Evolutionary conservation across 495 filamentous ascomycete genomes (phyloP).

Genomic region (Trichoderma orchidacearum): DNA sequence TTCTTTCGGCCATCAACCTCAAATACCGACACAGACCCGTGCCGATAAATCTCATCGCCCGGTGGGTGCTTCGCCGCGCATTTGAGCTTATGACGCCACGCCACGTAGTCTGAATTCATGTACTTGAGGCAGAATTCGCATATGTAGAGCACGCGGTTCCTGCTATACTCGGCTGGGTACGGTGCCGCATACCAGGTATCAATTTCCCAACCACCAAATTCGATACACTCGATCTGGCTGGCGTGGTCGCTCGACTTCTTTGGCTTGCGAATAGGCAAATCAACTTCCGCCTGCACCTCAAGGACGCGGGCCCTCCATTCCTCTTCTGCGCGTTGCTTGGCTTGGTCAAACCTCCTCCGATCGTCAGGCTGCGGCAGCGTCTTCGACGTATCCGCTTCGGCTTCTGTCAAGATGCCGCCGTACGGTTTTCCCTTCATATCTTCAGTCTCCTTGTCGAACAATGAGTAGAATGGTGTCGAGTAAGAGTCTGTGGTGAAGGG

Average conservation of each 20-base stretch:
- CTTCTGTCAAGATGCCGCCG: constrained; percentile 79
- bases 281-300: constrained; percentile 30
- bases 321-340: constrained; percentile 78
- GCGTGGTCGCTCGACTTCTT: constrained; percentile 70
- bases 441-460: constrained; percentile 76
- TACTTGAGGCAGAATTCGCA: constrained; percentile 99
- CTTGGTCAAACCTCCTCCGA: constrained; percentile 72
- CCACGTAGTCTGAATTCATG: constrained; percentile 97
- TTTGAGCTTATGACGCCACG: constrained; percentile 96
- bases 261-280: constrained; percentile 29
- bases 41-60: constrained; percentile 95
- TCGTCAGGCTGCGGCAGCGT: constrained; percentile 72
- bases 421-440: constrained; percentile 89
- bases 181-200: constrained; percentile 99
- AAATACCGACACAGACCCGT: constrained; percentile 84
- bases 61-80: constrained; percentile 93
- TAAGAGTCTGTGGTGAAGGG: constrained; percentile 42
- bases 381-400: constrained; percentile 79
- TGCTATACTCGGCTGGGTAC: constrained; percentile 95
- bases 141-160: constrained; percentile 88
- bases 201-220: constrained; percentile 93
- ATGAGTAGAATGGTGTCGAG: constrained; percentile 61
- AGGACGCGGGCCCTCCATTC: constrained; percentile 59
- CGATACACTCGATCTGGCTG: constrained; percentile 96
- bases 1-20: constrained; percentile 96